Base-by-base conservation (phyloP, 2,329 filamentous ascomycete genomes). In the Ilyonectria destructans region DNA sequence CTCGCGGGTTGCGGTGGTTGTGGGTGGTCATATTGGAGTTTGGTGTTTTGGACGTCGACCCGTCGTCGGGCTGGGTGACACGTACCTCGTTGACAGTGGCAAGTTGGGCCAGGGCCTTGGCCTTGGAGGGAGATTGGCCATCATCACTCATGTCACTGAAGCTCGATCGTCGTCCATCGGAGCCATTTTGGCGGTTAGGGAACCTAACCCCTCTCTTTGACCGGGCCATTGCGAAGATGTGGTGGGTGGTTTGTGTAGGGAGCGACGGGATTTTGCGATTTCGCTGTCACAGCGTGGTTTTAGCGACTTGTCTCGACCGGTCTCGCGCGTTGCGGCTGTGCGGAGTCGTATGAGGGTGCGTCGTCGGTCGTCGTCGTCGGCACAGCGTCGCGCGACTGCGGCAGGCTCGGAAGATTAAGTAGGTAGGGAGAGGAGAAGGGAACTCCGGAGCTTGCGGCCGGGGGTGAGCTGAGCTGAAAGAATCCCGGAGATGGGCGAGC, bases 111-210 rank as follows among this genome's bases (percentile, higher is more conserved):
- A 76, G 75, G 15, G 74, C 70, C 59, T 77, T 77, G 62, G 72
- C 69, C 63, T 76, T 75, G 49, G 77, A 77, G 29, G 80, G 77
- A 13, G 80, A 81, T 58, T 67, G 64, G 21, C 81, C 81, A 68
- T 82, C 82, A 75, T 92, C 91, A 78, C 90, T 92, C 76, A 86
- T 86, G 72, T 93, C 92, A 73, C 91, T 93, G 81, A 93, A 90
- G 85, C 91, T 93, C 65, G 88, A 87, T 75, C 92, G 90, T 74
- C 90, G 86, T 58, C 89, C 87, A 13, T 92, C 86, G 68, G 70
- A 73, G 56, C 74, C 71, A 46, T 68, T 64, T 17, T 78, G 74
- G 66, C 84, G 84, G 69, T 88, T 87, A 72, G 80, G 86, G 79
- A 89, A 89, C 71, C 86, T 85, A 68, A 89, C 87, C 76, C 87